These are phyloP conservation scores for Acmispon strigosus DNA, from an alignment of 306 rosid species.

Conservation along the genomic window DNA sequence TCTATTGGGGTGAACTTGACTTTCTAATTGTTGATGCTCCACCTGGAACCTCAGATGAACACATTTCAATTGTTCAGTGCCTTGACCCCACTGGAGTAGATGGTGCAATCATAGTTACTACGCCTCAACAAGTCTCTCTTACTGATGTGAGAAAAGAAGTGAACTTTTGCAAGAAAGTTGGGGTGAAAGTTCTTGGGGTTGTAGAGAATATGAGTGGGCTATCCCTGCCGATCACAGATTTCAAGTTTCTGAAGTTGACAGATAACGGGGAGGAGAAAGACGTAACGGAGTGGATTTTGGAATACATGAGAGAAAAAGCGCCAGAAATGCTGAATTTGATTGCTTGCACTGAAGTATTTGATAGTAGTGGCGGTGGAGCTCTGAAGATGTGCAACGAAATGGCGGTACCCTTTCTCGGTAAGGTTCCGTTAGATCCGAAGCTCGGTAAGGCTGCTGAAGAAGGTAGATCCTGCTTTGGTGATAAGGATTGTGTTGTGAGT, in stretches of 20 bases:
- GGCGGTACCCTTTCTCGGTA: conserved; percentile 83
- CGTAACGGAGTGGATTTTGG: conserved; percentile 59
- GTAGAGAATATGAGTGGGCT: conserved; percentile 95
- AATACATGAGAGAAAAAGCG: conserved; percentile 52
- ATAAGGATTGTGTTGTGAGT: conserved; percentile 48
- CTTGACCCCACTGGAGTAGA: conserved; percentile 67
- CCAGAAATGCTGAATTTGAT: conserved; percentile 57
- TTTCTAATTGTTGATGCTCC: conserved; percentile 92
- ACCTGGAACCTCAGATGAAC: conserved; percentile 96
- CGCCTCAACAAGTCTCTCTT: conserved; percentile 69
- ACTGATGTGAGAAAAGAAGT: too few species aligned
- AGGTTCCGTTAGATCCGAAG: conserved; percentile 85
- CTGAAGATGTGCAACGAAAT: conserved; percentile 66
- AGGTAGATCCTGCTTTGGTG: conserved; percentile 80
- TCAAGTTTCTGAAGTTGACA: conserved; percentile 48
- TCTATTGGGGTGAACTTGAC: conserved; percentile 90
- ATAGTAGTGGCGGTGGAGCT: conserved; percentile 84
- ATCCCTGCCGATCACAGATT: conserved; percentile 53
- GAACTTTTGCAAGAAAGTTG: too few species aligned
- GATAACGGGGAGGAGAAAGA: conserved; percentile 64
- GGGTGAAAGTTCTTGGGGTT: conserved; percentile 7
- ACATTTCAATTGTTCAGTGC: conserved; percentile 77
- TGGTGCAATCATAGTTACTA: conserved; percentile 90
- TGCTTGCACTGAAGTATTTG: conserved; percentile 78
- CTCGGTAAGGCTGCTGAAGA: conserved; percentile 94